Evolutionary conservation across 192 early-diverging fungal genomes (phyloP).

Genomic region (Backusella sp.): DNA sequence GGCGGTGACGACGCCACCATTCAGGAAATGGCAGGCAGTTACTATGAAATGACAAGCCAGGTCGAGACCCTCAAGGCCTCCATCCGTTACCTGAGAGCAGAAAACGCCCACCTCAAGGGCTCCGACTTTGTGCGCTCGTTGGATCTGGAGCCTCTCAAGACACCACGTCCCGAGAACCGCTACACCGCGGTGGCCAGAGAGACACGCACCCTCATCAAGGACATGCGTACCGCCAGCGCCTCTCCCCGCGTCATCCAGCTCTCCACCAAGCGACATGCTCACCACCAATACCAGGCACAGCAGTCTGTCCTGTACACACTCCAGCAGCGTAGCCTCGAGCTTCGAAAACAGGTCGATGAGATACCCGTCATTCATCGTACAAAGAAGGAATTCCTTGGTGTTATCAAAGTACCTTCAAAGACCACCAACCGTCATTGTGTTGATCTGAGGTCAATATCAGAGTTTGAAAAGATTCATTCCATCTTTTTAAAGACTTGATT

Average conservation of each 20-base stretch:
- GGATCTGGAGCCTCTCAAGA: conserved; percentile 17
- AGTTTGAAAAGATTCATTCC: not conserved
- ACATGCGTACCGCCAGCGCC: conserved; percentile 44
- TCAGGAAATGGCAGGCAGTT: conserved; percentile 12
- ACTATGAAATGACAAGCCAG: conserved; percentile 40
- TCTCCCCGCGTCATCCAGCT: conserved; percentile 51
- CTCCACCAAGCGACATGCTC: conserved; percentile 39
- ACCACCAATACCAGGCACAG: conserved; percentile 56
- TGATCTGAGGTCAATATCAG: conserved; percentile 7
- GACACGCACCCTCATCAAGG: conserved; percentile 47
- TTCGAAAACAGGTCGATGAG: conserved; percentile 28
- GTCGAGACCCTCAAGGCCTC: conserved; percentile 74
- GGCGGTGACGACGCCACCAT: not conserved
- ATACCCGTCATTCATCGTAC: not conserved
- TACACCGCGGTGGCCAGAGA: conserved; percentile 45
- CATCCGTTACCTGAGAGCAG: conserved; percentile 71
- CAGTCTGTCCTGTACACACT: conserved; percentile 55
- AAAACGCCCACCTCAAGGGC: conserved; percentile 82
- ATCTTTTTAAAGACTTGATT: conserved; percentile 8
- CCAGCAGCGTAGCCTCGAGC: conserved; percentile 50
- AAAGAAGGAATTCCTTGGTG: not conserved
- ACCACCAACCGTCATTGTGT: not conserved
- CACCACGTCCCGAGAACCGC: not conserved
- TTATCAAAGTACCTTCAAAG: not conserved
- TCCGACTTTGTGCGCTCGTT: conserved; percentile 46